Base-by-base conservation (phyloP, 225 moss, liverwort and hornwort genomes). In the Lunularia cruciata region DNA sequence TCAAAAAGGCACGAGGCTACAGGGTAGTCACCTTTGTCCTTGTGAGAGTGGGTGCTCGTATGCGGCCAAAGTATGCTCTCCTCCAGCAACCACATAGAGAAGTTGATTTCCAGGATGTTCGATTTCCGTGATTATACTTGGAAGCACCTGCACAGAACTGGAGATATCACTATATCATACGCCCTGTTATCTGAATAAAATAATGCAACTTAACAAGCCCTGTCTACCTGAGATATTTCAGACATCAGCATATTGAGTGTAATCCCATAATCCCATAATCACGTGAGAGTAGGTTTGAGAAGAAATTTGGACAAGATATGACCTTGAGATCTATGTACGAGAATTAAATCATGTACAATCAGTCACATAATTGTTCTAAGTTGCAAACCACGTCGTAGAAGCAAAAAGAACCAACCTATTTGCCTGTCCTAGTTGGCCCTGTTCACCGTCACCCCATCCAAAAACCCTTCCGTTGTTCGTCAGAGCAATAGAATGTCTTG, bases 391-490 rank as follows among this genome's bases (percentile, higher is more conserved):
- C n/a, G n/a, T n/a, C 12, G 37, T n/a, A 42, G 25, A n/a, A 35
- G 78, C 70, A 72, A 42, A 40, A 51, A 27, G 35, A 81, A 73
- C 60, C 45, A 53, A 90, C 90, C 82, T 86, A 27, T 71, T 76
- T 38, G 37, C 67, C 65, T 65, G 48, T 48, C 90, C 90, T 40
- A 90, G 87, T 74, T 90, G 90, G 35, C 90, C 84, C 65, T 86
- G 87, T 65, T 86, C 86, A 55, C 86, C 83, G 72, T 90, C 82
- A 60, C 90, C 87, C 90, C 90, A 90, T 69, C 87, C 87, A 77
- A 83, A 86, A 35, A 90, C 70, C 38, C 82, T 72, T 57, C 86
- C 87, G 48, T 57, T 42, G 31, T 82, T 77, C 36, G 86, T 72
- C 43, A 87, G 63, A 30, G 84, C 78, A 57, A 90, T 72, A 18